Percentiles rank a stretch among this genome's conserved stretches.
Conservation (phyloP, 1,284 basidiomycete genomes). For the Albatrellus sp. region DNA sequence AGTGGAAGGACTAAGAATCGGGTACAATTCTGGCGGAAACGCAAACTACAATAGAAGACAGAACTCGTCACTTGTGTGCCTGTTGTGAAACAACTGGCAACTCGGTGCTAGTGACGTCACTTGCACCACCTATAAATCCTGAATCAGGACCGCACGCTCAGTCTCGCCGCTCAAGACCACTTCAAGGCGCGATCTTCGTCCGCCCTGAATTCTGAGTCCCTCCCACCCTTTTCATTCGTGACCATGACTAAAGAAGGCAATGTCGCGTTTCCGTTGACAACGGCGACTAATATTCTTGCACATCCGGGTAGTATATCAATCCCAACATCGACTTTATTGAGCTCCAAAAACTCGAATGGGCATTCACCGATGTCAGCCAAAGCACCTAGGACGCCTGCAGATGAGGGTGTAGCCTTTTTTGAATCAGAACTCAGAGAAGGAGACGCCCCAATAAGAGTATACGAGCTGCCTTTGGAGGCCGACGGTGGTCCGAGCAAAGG, state of each 20-base stretch:
- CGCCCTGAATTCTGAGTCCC: background rate
- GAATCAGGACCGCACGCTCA: no score
- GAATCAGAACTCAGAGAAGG: conserved; percentile 39
- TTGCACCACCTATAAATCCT: no score
- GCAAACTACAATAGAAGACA: no score
- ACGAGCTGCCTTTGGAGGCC: conserved; percentile 73
- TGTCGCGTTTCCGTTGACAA: conserved; percentile 3
- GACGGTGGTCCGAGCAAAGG: conserved; percentile 84
- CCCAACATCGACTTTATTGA: background rate
- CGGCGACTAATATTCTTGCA: background rate
- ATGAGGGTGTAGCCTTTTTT: conserved; percentile 85
- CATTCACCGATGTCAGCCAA: conserved; percentile 17
- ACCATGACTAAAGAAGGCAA: conserved; percentile 3
- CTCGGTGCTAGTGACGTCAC: no score
- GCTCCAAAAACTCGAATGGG: conserved; percentile 6
- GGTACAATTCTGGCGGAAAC: no score
- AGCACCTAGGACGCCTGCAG: conserved; percentile 80
- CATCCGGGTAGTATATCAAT: conserved; percentile 8
- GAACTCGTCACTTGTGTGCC: no score
- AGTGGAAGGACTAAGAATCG: no score
- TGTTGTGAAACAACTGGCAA: no score
- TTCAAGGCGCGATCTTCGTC: background rate
- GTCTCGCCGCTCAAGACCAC: no score
- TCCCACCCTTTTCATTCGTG: background rate
- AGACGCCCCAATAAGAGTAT: conserved; percentile 65